A percentile compares a stretch with the other conserved stretches of the same genome.
Conservation (phyloP, 1,284 basidiomycete species). For the Leccinum griseonigrum region DNA sequence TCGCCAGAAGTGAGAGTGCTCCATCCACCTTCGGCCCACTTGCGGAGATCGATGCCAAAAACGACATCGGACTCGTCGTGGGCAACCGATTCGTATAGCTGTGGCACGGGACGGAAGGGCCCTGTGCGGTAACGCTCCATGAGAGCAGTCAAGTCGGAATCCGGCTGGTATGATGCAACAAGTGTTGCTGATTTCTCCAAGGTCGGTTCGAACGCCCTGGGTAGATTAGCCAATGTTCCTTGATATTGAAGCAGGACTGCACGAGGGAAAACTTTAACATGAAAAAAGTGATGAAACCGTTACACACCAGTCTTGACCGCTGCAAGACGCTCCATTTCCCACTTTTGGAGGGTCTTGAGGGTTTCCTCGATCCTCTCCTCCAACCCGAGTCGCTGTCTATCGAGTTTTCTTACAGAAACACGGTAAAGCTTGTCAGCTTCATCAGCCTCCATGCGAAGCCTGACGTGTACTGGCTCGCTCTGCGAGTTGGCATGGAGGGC, state of each 20-base stretch:
- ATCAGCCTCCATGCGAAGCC: conserved; percentile 73
- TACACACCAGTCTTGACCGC: conserved; percentile 76
- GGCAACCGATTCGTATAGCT: conserved; percentile 80
- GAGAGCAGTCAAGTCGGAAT: conserved; percentile 76
- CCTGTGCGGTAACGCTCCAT: conserved; percentile 90
- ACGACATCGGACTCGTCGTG: conserved; percentile 81
- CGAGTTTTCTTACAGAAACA: conserved; percentile 71
- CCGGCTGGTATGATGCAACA: conserved; percentile 81
- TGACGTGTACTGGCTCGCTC: conserved; percentile 64
- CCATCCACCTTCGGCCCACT: conserved; percentile 80
- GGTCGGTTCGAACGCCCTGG: conserved; percentile 61
- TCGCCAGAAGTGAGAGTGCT: conserved; percentile 47
- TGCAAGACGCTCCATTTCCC: conserved; percentile 80
- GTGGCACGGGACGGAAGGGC: conserved; percentile 80
- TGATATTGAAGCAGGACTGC: conserved; percentile 83
- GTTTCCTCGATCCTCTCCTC: conserved; percentile 85
- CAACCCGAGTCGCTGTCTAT: conserved; percentile 75
- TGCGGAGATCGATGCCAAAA: conserved; percentile 85
- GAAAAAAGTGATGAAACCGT: conserved; percentile 14
- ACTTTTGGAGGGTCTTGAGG: conserved; percentile 75
- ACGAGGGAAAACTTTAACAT: not conserved
- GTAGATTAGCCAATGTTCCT: conserved; percentile 68
- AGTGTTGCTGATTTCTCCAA: conserved; percentile 70
- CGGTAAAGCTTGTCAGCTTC: conserved; percentile 77
- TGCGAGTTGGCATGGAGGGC: conserved; percentile 53